phyloP scores from a whole-genome alignment of 352 stramenopile species.

The Phytophthora ramorum region DNA sequence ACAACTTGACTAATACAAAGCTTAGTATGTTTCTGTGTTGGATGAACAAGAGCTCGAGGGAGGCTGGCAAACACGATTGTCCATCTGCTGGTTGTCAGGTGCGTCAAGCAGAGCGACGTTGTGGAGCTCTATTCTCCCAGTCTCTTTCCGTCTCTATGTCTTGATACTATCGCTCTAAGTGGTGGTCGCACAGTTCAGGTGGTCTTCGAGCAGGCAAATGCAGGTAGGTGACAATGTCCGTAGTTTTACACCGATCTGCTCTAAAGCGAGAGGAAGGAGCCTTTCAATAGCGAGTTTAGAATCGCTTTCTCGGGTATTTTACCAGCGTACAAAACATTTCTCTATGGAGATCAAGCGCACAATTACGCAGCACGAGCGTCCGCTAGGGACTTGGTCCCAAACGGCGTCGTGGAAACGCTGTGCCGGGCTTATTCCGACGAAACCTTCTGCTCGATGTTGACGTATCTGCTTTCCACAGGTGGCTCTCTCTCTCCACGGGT shows the following conservation, averaged over 20 bases:
- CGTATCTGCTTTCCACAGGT: no score
- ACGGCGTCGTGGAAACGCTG: conserved; percentile 4
- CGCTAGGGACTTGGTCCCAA: background rate
- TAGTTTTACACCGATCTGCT: conserved; percentile 13
- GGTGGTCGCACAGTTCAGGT: no score
- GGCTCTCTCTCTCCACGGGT: no score
- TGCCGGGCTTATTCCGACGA: conserved; percentile 5
- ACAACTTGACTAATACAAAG: conserved; percentile 19
- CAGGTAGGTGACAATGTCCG: conserved; percentile 9
- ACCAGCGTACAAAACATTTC: no score
- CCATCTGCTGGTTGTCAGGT: conserved; percentile 18
- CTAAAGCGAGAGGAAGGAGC: background rate
- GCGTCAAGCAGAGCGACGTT: background rate
- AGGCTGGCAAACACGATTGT: conserved; percentile 4
- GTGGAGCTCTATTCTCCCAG: conserved; percentile 3
- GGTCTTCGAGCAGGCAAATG: background rate
- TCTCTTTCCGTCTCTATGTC: no score
- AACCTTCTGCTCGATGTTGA: conserved; percentile 1
- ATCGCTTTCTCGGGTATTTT: no score
- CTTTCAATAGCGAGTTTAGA: background rate
- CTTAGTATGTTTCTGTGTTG: conserved; percentile 8
- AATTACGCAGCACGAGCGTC: no score
- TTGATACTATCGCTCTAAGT: background rate
- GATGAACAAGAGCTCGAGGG: conserved; percentile 10
- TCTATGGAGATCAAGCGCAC: no score